phyloP scores from a whole-genome alignment of 2,329 filamentous ascomycete species.

The Tolypocladium ophioglossoides region DNA sequence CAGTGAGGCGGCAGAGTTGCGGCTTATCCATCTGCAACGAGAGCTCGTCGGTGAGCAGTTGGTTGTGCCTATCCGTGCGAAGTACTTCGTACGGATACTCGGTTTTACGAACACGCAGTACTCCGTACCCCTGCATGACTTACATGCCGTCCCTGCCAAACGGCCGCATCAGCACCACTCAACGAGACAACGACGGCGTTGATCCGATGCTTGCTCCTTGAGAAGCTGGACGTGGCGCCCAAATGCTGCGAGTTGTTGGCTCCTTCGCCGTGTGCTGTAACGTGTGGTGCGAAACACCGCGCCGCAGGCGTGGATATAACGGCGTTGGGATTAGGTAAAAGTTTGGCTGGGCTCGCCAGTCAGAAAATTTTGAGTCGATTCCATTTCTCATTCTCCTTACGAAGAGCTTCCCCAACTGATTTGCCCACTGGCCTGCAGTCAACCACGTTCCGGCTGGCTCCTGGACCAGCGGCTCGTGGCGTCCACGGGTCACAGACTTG shows the following conservation, averaged over 20 bases:
- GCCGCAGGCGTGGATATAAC: neutral
- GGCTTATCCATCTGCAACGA: neutral
- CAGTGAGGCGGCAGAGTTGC: neutral
- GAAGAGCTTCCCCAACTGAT: constrained; percentile 12
- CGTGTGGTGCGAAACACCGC: constrained; percentile 4
- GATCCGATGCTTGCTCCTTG: neutral
- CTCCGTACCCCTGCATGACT: neutral
- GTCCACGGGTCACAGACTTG: neutral
- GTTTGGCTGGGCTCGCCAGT: constrained; percentile 23
- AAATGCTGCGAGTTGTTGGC: no score
- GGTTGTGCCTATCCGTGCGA: neutral
- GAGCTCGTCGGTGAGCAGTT: neutral
- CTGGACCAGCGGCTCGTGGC: neutral
- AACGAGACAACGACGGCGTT: neutral
- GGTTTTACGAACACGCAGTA: no score
- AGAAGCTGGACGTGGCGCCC: neutral
- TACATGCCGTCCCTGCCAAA: neutral
- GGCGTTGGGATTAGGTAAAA: constrained; percentile 26
- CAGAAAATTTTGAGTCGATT: constrained; percentile 18
- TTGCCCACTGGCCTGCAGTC: constrained; percentile 1
- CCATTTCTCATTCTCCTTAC: constrained; percentile 12
- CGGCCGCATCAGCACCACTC: neutral
- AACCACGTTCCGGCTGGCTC: neutral
- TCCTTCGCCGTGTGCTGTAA: constrained; percentile 3
- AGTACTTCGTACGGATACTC: neutral